Evolutionary conservation across 495 filamentous ascomycete species (phyloP).

Genomic region (Sphaerosporella brunnea): DNA sequence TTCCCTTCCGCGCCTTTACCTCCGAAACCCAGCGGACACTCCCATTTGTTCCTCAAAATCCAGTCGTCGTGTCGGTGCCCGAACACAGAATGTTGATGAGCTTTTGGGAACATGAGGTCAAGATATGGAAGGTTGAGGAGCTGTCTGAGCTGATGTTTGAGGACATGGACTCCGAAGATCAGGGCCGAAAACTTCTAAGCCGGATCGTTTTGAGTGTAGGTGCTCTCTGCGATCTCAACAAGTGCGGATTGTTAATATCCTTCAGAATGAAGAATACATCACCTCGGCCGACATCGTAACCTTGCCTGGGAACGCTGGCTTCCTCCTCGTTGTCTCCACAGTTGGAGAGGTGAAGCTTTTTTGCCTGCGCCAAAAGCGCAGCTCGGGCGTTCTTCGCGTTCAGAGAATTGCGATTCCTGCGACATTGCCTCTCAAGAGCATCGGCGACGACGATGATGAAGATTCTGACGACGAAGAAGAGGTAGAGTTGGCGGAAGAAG

Average conservation of each 20-base stretch:
- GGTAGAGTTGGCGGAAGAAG: constrained; percentile 29
- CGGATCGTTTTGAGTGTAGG: constrained; percentile 26
- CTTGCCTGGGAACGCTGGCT: constrained; percentile 38
- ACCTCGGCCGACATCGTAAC: constrained; percentile 54
- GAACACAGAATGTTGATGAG: constrained; percentile 58
- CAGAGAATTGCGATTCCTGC: constrained; percentile 46
- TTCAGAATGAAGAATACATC: constrained; percentile 55
- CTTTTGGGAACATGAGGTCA: constrained; percentile 83
- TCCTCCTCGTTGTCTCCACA: constrained; percentile 59
- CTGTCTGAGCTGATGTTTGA: constrained; percentile 28
- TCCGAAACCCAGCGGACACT: constrained; percentile 65
- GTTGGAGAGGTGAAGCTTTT: constrained; percentile 65
- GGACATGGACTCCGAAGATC: constrained; percentile 28
- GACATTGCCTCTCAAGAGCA: constrained; percentile 24
- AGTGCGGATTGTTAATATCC: constrained; percentile 4
- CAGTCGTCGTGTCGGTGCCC: constrained; percentile 50
- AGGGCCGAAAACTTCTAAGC: constrained; percentile 27
- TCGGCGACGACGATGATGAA: constrained; percentile 2
- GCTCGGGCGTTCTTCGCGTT: constrained; percentile 41
- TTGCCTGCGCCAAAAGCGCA: constrained; percentile 31
- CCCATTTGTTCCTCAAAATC: constrained; percentile 59
- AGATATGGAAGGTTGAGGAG: constrained; percentile 55
- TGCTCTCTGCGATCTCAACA: background rate
- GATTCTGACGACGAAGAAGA: constrained; percentile 17
- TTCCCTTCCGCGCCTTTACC: constrained; percentile 63